phyloP scores from a whole-genome alignment of 2,329 filamentous ascomycete genomes.

The Colletotrichum tamarilloi region DNA sequence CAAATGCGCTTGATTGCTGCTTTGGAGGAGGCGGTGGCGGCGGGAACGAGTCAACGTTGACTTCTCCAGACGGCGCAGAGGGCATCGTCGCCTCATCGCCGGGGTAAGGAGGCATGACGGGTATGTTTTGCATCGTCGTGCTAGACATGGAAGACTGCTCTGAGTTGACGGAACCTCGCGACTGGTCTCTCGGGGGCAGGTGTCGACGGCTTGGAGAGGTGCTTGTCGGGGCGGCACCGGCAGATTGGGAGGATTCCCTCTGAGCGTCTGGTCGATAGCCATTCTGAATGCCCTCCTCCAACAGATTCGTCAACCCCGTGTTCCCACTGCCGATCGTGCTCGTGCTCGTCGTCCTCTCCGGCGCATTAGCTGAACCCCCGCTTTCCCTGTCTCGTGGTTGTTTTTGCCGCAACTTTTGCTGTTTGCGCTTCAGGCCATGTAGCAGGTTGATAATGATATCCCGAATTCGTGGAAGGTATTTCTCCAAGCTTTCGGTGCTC shows the following conservation, averaged over 20 bases:
- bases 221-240: constrained; percentile 39
- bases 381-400: constrained; percentile 68
- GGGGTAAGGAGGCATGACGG: constrained; percentile 79
- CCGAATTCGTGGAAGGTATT: constrained; percentile 91
- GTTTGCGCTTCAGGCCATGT: constrained; percentile 96
- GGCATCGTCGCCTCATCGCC: constrained; percentile 59
- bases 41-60: constrained; percentile 74
- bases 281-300: constrained; percentile 70
- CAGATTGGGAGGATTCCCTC: constrained; percentile 33
- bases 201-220: constrained; percentile 60
- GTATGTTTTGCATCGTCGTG: constrained; percentile 79
- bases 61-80: constrained; percentile 50
- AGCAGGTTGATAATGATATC: constrained; percentile 99
- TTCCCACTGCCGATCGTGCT: constrained; percentile 68
- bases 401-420: constrained; percentile 82
- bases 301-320: constrained; percentile 66
- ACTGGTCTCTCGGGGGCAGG: constrained; percentile 62
- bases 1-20: constrained; percentile 88
- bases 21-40: constrained; percentile 77
- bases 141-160: constrained; percentile 79
- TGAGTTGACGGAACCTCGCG: constrained; percentile 61
- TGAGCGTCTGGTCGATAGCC: constrained; percentile 56
- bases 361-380: constrained; percentile 49
- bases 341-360: constrained; percentile 66
- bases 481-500: constrained; percentile 91